These are phyloP conservation scores for Plasmopara viticola DNA, from an alignment of 352 stramenopile species.

Conservation along the genomic window DNA sequence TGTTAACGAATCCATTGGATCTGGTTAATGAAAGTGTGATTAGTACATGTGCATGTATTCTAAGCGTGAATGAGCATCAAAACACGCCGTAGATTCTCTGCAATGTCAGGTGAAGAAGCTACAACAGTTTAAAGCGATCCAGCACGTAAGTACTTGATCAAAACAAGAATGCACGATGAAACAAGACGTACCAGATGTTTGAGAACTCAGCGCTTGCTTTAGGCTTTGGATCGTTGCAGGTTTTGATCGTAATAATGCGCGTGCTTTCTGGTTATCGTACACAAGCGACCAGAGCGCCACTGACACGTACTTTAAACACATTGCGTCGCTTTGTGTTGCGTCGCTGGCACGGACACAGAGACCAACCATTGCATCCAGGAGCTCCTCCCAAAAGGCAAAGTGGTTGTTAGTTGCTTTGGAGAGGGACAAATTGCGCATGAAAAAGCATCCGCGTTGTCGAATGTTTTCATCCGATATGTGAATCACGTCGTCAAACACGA, in stretches of 20 bases:
- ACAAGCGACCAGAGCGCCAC: constrained; percentile 46
- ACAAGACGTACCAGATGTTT: constrained; percentile 12
- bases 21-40: background rate
- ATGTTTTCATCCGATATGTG: constrained; percentile 21
- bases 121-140: background rate
- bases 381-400: constrained; percentile 49
- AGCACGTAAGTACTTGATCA: background rate
- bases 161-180: background rate
- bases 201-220: constrained; percentile 22
- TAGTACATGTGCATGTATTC: background rate
- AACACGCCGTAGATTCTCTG: constrained; percentile 23
- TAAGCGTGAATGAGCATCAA: constrained; percentile 26
- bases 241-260: constrained; percentile 31
- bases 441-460: constrained; percentile 29
- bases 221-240: constrained; percentile 26
- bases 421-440: constrained; percentile 56
- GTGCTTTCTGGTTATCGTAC: constrained; percentile 61
- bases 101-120: constrained; percentile 11
- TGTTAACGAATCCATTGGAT: background rate
- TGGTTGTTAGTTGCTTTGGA: constrained; percentile 45
- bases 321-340: constrained; percentile 3
- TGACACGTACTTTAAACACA: constrained; percentile 23
- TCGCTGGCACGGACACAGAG: constrained; percentile 11
- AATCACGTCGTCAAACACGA: constrained; percentile 50
- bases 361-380: constrained; percentile 32